Evolutionary conservation across 2,329 filamentous ascomycete species (phyloP).

Genomic region (Fusarium pilosicola): DNA sequence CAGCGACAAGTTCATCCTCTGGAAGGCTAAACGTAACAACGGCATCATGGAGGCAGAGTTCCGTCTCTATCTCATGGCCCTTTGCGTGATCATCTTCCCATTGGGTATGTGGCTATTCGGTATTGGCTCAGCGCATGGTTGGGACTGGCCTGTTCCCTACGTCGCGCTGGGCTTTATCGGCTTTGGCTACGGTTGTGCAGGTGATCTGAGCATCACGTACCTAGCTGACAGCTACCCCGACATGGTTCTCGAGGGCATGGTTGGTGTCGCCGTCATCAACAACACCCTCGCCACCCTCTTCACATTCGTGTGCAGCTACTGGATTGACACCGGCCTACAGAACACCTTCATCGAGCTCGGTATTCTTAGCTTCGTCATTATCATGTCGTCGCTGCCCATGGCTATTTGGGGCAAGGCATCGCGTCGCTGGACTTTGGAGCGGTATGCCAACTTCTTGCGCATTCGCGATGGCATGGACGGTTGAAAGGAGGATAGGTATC

Average conservation of each 20-base stretch:
- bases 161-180: slow-evolving; percentile 67
- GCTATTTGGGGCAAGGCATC: slow-evolving; percentile 62
- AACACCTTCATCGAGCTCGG: slow-evolving; percentile 64
- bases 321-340: slow-evolving; percentile 58
- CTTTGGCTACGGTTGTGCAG: slow-evolving; percentile 68
- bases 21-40: slow-evolving; percentile 63
- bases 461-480: slow-evolving; percentile 56
- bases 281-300: slow-evolving; percentile 65
- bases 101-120: slow-evolving; percentile 64
- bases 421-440: slow-evolving; percentile 57
- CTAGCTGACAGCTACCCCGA: slow-evolving; percentile 66
- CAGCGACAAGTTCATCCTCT: slow-evolving; percentile 65
- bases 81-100: slow-evolving; percentile 61
- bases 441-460: slow-evolving; percentile 59
- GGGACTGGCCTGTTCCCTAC: slow-evolving; percentile 64
- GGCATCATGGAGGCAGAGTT: slow-evolving; percentile 67
- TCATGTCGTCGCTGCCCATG: slow-evolving; percentile 64
- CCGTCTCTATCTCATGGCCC: slow-evolving; percentile 61
- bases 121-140: slow-evolving; percentile 60
- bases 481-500: slow-evolving; percentile 6
- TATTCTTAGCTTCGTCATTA: slow-evolving; percentile 60
- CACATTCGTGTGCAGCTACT: slow-evolving; percentile 61
- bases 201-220: slow-evolving; percentile 65
- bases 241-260: slow-evolving; percentile 68
- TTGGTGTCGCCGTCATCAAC: slow-evolving; percentile 66